A percentile compares a stretch with the other conserved stretches of the same genome.
phyloP scores from a whole-genome alignment of 2,329 filamentous ascomycete genomes.

The Diaporthe australafricana region DNA sequence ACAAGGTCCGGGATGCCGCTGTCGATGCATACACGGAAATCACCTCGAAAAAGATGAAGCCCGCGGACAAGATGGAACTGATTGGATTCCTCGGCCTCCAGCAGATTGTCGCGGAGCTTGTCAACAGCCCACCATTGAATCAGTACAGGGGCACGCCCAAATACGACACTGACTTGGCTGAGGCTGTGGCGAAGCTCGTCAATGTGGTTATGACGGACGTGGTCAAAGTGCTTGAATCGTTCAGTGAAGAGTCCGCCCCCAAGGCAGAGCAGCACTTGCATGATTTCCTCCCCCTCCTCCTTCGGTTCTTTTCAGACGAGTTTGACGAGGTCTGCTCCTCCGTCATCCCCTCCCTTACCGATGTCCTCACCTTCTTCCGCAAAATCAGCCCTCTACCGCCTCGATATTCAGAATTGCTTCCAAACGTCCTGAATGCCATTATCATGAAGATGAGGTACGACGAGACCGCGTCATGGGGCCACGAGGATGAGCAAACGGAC shows the following conservation, averaged over 20 bases:
- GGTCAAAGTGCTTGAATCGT: constrained; percentile 82
- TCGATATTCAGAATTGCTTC: constrained; percentile 84
- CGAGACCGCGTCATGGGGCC: constrained; percentile 92
- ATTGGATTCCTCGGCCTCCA: constrained; percentile 90
- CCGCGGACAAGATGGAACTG: constrained; percentile 92
- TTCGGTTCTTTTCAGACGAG: constrained; percentile 97
- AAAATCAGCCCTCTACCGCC: constrained; percentile 80
- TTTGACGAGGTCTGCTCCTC: constrained; percentile 98
- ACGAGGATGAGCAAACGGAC: constrained; percentile 94
- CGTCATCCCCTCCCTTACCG: constrained; percentile 92
- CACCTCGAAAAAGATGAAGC: constrained; percentile 97
- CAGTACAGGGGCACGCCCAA: constrained; percentile 83
- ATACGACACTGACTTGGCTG: constrained; percentile 95
- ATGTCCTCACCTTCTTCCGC: constrained; percentile 90
- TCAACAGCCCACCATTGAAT: constrained; percentile 82
- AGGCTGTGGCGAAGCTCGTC: constrained; percentile 94
- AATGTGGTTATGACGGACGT: constrained; percentile 91
- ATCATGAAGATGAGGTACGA: constrained; percentile 98
- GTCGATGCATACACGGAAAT: constrained; percentile 97
- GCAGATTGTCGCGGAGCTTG: constrained; percentile 86
- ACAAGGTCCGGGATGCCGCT: constrained; percentile 88
- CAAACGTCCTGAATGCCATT: constrained; percentile 90
- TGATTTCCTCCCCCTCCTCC: constrained; percentile 84
- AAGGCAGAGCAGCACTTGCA: constrained; percentile 86
- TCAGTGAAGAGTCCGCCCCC: constrained; percentile 72